These are phyloP conservation scores for Leucosporidium yakuticum DNA, from an alignment of 768 basidiomycete genomes.

Conservation along the genomic window DNA sequence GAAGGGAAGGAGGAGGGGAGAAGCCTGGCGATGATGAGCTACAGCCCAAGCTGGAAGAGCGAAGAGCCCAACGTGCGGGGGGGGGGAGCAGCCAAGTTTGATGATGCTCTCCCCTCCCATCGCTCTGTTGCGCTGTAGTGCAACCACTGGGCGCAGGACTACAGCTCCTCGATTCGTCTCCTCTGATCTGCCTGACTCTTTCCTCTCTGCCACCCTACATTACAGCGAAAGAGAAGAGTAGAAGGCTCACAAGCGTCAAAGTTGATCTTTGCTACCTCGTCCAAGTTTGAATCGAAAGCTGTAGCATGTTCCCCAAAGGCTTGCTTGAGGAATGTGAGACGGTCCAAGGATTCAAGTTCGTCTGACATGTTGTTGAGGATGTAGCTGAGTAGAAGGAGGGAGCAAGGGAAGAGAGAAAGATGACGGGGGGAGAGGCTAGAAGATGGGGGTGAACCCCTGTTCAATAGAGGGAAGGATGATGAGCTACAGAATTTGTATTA, in stretches of 20 bases:
- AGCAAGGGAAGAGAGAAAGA: not conserved
- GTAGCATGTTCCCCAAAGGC: slow-evolving; percentile 13
- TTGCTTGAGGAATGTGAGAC: slow-evolving; percentile 16
- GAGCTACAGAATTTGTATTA: too few species aligned
- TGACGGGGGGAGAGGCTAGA: too few species aligned
- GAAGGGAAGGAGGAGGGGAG: not conserved
- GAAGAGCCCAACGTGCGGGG: not conserved
- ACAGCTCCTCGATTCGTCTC: not conserved
- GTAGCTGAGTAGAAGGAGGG: not conserved
- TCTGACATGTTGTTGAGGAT: slow-evolving; percentile 5
- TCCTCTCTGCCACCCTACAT: not conserved
- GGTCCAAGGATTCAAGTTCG: not conserved
- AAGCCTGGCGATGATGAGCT: not conserved
- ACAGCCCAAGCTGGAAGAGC: not conserved
- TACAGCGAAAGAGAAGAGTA: not conserved
- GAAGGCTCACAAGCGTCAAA: slow-evolving; percentile 25
- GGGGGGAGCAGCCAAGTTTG: too few species aligned
- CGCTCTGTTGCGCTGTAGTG: not conserved
- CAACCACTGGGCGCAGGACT: too few species aligned
- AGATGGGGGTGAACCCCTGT: too few species aligned
- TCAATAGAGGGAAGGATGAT: too few species aligned
- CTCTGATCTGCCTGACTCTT: not conserved
- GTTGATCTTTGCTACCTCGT: slow-evolving; percentile 12
- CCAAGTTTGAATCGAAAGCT: slow-evolving; percentile 19
- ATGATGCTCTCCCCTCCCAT: not conserved